These are phyloP conservation scores for Eucalyptus pumila DNA, from an alignment of 345 rosid genomes.

Conservation along the genomic window DNA sequence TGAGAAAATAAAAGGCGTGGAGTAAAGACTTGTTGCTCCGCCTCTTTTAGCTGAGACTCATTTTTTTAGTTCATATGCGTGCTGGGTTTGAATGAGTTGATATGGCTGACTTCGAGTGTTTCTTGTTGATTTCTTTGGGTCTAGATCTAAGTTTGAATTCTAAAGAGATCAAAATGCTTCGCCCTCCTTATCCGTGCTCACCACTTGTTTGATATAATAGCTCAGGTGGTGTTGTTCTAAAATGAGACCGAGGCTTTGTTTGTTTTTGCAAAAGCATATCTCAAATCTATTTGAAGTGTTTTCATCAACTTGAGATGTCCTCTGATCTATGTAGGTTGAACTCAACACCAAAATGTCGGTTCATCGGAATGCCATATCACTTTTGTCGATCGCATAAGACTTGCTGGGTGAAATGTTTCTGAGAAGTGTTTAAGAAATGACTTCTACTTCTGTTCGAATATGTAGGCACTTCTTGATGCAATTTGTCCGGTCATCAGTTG, in stretches of 20 bases:
- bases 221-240: background rate
- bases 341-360: background rate
- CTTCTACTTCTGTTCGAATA: background rate
- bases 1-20: too few relatives aligned
- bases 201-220: background rate
- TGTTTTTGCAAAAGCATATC: background rate
- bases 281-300: background rate
- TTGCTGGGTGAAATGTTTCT: too few relatives aligned
- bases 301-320: background rate
- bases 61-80: too few relatives aligned
- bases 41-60: too few relatives aligned
- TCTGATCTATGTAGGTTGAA: background rate
- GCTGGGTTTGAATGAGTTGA: background rate
- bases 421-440: background rate
- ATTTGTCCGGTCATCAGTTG: too few relatives aligned
- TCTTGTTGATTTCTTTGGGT: background rate
- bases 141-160: background rate
- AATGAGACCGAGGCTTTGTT: background rate
- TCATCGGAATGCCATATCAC: background rate
- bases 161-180: too few relatives aligned
- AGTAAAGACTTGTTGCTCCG: too few relatives aligned
- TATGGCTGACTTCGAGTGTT: background rate
- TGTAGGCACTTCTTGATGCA: too few relatives aligned
- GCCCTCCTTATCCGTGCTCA: background rate
- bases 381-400: background rate